Percentiles rank a stretch among this genome's conserved stretches.
Conservation (phyloP, 495 filamentous ascomycete genomes). For the Penicillium cataractarum region DNA sequence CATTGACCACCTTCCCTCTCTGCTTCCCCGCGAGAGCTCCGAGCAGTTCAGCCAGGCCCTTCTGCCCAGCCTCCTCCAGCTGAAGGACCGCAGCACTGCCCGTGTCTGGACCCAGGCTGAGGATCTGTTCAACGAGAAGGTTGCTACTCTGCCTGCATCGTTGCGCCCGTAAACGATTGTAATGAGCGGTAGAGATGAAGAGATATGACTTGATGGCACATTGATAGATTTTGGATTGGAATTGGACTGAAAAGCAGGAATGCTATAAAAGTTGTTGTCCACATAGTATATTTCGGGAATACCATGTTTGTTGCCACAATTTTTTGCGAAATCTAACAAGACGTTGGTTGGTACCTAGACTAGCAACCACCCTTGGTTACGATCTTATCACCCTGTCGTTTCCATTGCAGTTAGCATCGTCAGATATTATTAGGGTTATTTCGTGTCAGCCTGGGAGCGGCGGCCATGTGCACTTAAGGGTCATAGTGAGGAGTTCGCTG, state of each 20-base stretch:
- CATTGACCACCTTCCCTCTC: constrained; percentile 88
- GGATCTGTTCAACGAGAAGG: constrained; percentile 84
- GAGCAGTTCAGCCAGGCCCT: constrained; percentile 84
- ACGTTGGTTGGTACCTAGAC: not conserved
- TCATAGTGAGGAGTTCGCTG: not conserved
- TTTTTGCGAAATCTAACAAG: not conserved
- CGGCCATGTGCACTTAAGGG: no score
- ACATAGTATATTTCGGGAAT: constrained; percentile 6
- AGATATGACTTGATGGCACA: constrained; percentile 24
- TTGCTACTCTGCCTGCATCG: constrained; percentile 64
- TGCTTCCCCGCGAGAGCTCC: constrained; percentile 83
- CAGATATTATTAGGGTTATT: no score
- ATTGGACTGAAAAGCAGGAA: constrained; percentile 8
- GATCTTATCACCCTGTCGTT: not conserved
- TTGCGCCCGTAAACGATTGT: constrained; percentile 19
- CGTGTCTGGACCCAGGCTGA: constrained; percentile 85
- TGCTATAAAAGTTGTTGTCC: constrained; percentile 25
- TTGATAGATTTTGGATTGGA: constrained; percentile 22
- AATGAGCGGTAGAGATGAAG: constrained; percentile 13
- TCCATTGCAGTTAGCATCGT: not conserved
- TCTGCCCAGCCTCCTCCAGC: constrained; percentile 74
- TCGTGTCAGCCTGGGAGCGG: not conserved
- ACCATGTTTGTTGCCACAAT: not conserved
- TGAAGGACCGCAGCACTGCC: constrained; percentile 71
- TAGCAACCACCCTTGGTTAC: not conserved